Evolutionary conservation across 805 yeast genomes (phyloP).

Genomic region (Starmerella davenportii): DNA sequence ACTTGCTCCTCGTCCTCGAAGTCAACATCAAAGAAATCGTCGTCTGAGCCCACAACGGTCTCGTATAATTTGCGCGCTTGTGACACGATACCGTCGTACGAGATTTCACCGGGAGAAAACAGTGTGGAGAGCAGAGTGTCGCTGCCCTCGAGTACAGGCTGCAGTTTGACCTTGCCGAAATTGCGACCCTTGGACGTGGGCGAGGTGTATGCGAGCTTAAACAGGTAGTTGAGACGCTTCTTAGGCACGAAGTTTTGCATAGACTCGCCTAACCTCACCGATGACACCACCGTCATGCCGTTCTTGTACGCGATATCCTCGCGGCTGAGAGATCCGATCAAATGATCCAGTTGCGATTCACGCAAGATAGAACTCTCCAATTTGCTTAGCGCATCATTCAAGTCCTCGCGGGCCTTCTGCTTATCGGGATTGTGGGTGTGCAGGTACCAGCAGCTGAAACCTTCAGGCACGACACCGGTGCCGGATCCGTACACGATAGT

Average conservation of each 20-base stretch:
- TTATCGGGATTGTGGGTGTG: constrained; percentile 53
- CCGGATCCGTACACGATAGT: constrained; percentile 75
- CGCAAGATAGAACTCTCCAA: constrained; percentile 66
- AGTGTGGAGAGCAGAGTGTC: constrained; percentile 25
- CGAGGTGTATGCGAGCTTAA: constrained; percentile 47
- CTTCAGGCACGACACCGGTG: constrained; percentile 71
- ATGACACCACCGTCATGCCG: constrained; percentile 55
- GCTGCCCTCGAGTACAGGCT: constrained; percentile 17
- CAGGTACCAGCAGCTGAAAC: constrained; percentile 79
- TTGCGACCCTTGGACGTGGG: constrained; percentile 17
- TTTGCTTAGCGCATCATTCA: constrained; percentile 62
- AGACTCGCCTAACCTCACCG: constrained; percentile 72
- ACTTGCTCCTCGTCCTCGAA: constrained; percentile 84
- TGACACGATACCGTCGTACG: constrained; percentile 78
- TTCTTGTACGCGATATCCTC: constrained; percentile 37
- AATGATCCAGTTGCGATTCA: constrained; percentile 48
- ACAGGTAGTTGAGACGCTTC: constrained; percentile 43
- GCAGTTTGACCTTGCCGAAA: constrained; percentile 7
- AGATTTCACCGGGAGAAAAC: constrained; percentile 69
- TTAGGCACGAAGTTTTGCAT: constrained; percentile 71
- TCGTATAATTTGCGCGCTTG: constrained; percentile 62
- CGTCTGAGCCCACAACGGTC: constrained; percentile 76
- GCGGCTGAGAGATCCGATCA: constrained; percentile 36
- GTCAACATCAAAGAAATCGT: constrained; percentile 90
- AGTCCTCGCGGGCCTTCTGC: constrained; percentile 45